Base-by-base conservation (phyloP, 805 yeast species). In the Brettanomyces naardenensis region DNA sequence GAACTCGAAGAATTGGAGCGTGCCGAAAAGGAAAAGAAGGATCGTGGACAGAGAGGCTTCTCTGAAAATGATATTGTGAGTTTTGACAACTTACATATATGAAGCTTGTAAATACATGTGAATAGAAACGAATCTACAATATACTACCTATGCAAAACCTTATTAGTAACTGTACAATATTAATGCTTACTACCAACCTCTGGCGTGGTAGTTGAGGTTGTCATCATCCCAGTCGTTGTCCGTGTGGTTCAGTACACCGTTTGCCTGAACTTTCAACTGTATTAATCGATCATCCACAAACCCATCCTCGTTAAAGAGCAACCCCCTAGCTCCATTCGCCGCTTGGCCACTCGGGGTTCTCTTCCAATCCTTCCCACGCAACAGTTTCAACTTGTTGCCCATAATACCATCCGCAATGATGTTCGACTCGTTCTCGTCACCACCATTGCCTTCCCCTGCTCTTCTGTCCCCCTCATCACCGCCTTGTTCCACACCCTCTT, bases 171-270 rank as follows among this genome's bases (percentile, higher is more conserved):
- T n/a, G 6, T 15, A 18, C 11, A 9, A 9, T 23, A 7, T 19
- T 30, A 30, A 15, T 17, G 19, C 9, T 15, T 33, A 19, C 49
- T 44, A 64, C 69, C 69, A 64, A 9, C 69, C 69, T 37, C 64
- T 53, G 5, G 69, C 61, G 41, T 64, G 68, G 41, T 64, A 64
- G 42, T 64, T 61, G 44, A 61, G 49, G 42, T 56, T 52, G 38
- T 55, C 67, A 20, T 59, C 57, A 19, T 46, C 55, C 19, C 38
- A 35, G 4, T 30, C 35, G 10, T 7, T 14, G 13, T 31, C 26
- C 26, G 22, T 13, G 26, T 14, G 34, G 9, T 11, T 31, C 18
- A 28, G 28, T 5, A 15, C 28, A 7, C 51, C 51, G 42, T 17
- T 47, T 5, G 15, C 31, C 25, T 17, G 31, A 5, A 32, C 32